Base-by-base conservation (phyloP, 768 basidiomycete genomes). In the Xerocomellus dryophilus region DNA sequence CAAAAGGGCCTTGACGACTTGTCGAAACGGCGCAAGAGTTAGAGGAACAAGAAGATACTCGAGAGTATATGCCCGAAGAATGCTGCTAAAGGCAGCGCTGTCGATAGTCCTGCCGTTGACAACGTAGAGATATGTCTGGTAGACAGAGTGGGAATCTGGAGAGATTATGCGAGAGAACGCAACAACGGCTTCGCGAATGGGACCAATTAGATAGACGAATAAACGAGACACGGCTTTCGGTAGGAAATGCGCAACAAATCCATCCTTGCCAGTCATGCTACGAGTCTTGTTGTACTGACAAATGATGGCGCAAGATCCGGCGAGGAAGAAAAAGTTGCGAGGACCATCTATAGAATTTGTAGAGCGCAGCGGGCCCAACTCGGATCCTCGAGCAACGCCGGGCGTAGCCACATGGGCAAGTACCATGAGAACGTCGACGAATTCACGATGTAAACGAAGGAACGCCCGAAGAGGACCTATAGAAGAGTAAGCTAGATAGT, bases 121-220 rank as follows among this genome's bases (percentile, higher is more conserved):
- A 11, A 31, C 31, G 7, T 31, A 31, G 31, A 31, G 31, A 31
- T 31, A 31, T 23, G 23, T 23, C 23, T 23, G 23, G 23, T 23
- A 23, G 23, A 23, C 23, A 23, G 23, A 23, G 5, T 23, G 23
- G 23, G 23, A 23, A 23, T 23, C 23, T 5, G 23, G 23, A 23
- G 23, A 23, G 23, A 23, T 23, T 23, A 23, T 23, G 23, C 23
- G 20, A 31, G 40, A 12, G 1, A 53, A 53, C 0, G n/a, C 40
- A 11, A 48, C 1, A 1, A 21, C 15, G 1, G 50, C 48, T 23
- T 54, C 20, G 1, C 43, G 8, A 5, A 54, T 15, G 5, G 53
- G 53, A 17, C 43, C 36, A 0, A 54, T 10, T 10, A 51, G 53
- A 18, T 54, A 54, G 10, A 54, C 43, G 10, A 54, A 54, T 0